Evolutionary conservation across 768 basidiomycete species (phyloP), one percentile per base, ranked within the genome.

Genomic region (Hygrocybe punicea): DNA sequence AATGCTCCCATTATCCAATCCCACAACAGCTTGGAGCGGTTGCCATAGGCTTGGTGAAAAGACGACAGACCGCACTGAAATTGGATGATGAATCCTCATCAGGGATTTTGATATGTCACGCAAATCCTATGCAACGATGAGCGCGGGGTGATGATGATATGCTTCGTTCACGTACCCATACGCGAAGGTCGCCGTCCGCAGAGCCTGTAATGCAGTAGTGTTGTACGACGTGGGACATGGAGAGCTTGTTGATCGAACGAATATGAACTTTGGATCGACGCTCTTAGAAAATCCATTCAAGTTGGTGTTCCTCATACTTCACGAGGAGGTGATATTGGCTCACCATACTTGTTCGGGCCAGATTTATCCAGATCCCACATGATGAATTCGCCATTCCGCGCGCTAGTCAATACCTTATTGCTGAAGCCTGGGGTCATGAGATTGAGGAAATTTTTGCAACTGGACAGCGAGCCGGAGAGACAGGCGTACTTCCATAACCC

Each of bases 191-290:
- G 1, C 88, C 89, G 64, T 92, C 90, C 8, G 87, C 85, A 33
- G 89, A 89, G 17, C 86, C 89, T 14, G 87, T 91, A 60, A 90
- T 82, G 55, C 87, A 89, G 58, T 88, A 90, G 60, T 85, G 78
- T 34, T 82, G 82, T 9, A 87, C 79, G 11, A 84, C 75, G n/a
- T 81, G 75, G 1, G 89, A 91, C 34, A 86, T 83, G 1, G 84
- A 80, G 55, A 91, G 67, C 48, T 81, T 78, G 65, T 89, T 84
- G 24, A 91, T 87, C 0, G 89, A 85, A 13, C 89, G 84, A 51
- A 78, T 75, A 61, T 91, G 89, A 52, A 86, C 84, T 65, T 84
- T 87, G 0, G 82, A 79, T 60, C 81, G 78, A 51, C 84, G 76
- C 69, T 87, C 89, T 89, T n/a, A n/a, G 55, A 6, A 50, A 42